phyloP scores from a whole-genome alignment of 2,329 filamentous ascomycete genomes.

The Huntiella savannae region DNA sequence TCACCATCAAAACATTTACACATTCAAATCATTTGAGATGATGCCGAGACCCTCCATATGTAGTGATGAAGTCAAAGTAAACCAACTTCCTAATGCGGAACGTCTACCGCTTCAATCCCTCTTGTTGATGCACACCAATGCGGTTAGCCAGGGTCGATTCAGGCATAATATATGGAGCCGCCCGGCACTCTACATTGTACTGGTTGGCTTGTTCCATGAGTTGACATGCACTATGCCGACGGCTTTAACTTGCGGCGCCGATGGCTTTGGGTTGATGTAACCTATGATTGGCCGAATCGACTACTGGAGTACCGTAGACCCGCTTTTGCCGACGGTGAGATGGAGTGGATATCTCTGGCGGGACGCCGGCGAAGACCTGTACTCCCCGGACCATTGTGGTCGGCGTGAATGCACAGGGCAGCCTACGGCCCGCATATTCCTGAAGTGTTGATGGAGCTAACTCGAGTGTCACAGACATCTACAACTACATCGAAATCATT shows the following conservation, averaged over 20 bases:
- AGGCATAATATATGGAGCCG: too few relatives aligned
- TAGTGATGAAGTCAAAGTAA: too few relatives aligned
- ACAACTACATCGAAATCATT: too few relatives aligned
- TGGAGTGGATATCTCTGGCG: not conserved
- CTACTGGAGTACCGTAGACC: not conserved
- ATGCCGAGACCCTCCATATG: too few relatives aligned
- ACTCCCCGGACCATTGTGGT: conserved; percentile 2
- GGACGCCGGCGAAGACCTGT: not conserved
- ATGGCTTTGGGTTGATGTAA: not conserved
- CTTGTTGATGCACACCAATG: too few relatives aligned
- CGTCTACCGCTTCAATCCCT: not conserved
- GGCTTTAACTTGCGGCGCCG: not conserved
- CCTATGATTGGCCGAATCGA: not conserved
- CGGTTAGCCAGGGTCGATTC: not conserved
- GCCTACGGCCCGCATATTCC: not conserved
- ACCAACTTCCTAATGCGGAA: too few relatives aligned
- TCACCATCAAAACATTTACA: too few relatives aligned
- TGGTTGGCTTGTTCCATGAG: too few relatives aligned
- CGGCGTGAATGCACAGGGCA: conserved; percentile 2
- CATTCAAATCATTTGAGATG: too few relatives aligned
- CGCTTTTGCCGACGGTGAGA: not conserved
- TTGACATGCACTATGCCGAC: too few relatives aligned
- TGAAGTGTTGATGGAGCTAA: not conserved
- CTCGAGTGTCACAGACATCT: conserved; percentile 1
- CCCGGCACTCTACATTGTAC: too few relatives aligned